These are phyloP conservation scores for Hypsizygus ulmarius DNA, from an alignment of 1,284 basidiomycete species.

Conservation along the genomic window DNA sequence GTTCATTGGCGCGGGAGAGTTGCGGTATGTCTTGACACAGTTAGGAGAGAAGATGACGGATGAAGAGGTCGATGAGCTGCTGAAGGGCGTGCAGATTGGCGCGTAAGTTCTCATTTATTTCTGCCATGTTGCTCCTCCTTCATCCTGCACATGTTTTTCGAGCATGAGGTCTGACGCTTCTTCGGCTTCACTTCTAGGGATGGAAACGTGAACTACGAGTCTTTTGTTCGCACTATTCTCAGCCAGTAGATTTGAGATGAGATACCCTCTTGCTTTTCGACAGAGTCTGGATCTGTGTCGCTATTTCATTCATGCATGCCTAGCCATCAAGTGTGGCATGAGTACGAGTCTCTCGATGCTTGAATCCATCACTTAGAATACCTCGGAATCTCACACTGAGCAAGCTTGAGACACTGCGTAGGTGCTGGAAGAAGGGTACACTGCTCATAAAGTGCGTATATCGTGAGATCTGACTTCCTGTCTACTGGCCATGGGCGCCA, in stretches of 20 bases:
- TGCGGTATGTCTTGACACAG: slow-evolving; percentile 94
- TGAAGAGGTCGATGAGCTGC: slow-evolving; percentile 96
- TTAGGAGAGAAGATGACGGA: slow-evolving; percentile 97
- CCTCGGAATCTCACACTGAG: too few species aligned
- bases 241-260: slow-evolving; percentile 53
- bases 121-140: background rate
- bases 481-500: too few species aligned
- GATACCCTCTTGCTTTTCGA: slow-evolving; percentile 7
- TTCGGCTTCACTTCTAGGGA: slow-evolving; percentile 55
- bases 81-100: slow-evolving; percentile 92
- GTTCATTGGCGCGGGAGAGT: slow-evolving; percentile 89
- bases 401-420: too few species aligned
- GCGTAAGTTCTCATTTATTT: slow-evolving; percentile 49
- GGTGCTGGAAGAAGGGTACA: too few species aligned
- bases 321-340: background rate
- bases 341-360: too few species aligned
- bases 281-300: background rate
- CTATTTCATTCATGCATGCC: slow-evolving; percentile 3
- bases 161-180: background rate
- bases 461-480: too few species aligned
- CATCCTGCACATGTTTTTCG: background rate
- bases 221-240: slow-evolving; percentile 90
- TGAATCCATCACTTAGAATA: too few species aligned
- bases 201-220: slow-evolving; percentile 97
- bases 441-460: too few species aligned